These are phyloP conservation scores for Actinomucor elegans DNA, from an alignment of 371 early-diverging fungal species.

Conservation along the genomic window DNA sequence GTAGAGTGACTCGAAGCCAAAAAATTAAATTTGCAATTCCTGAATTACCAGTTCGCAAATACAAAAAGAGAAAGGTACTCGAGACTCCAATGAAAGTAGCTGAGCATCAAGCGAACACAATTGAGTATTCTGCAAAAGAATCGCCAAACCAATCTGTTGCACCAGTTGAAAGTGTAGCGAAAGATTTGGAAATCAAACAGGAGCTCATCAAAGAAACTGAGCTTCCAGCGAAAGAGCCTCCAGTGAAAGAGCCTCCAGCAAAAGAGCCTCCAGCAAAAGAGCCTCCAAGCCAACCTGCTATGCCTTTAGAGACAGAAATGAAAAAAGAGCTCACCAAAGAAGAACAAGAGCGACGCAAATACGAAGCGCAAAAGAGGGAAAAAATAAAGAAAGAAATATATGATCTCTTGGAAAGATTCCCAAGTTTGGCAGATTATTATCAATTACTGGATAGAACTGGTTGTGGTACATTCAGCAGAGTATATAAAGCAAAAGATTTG, in stretches of 20 bases:
- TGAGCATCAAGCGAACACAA: too few species aligned
- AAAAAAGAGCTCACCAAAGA: not conserved
- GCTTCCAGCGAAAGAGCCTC: not conserved
- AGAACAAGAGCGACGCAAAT: not conserved
- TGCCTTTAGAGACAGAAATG: not conserved
- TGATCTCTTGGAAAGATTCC: slow-evolving; percentile 45
- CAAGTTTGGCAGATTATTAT: slow-evolving; percentile 55
- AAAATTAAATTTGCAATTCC: too few species aligned
- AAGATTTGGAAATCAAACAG: not conserved
- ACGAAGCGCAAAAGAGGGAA: not conserved
- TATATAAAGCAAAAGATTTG: slow-evolving; percentile 88
- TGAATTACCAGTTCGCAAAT: too few species aligned
- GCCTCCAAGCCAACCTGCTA: not conserved
- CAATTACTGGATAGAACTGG: slow-evolving; percentile 70
- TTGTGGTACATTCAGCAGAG: slow-evolving; percentile 89
- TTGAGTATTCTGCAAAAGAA: too few species aligned
- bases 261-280: not conserved
- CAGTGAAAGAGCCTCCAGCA: not conserved
- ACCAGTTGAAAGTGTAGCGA: not conserved
- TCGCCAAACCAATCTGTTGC: too few species aligned
- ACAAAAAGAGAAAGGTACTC: too few species aligned
- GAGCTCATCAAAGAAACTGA: not conserved
- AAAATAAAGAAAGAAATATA: slow-evolving; percentile 35
- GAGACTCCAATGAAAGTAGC: too few species aligned
- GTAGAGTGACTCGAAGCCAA: too few species aligned